Base-by-base conservation (phyloP, 2,329 filamentous ascomycete species). In the Ascomycota sp. region DNA sequence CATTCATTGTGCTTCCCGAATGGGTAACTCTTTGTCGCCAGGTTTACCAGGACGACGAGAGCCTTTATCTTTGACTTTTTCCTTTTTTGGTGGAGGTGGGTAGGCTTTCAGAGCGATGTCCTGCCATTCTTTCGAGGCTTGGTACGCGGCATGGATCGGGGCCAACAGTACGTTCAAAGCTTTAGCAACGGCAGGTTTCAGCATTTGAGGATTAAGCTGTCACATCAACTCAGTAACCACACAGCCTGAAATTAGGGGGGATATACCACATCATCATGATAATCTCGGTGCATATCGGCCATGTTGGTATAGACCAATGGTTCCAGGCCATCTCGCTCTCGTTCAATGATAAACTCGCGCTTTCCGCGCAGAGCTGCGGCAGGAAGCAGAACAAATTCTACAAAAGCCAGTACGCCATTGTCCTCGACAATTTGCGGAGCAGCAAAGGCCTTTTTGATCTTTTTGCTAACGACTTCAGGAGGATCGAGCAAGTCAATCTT, bases 401-500 rank as follows among this genome's bases (percentile, higher is more conserved):
- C 74, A 36, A 95, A 85, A 3, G 77, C 71, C 30, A 95, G 57
- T 9, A 95, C 61, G 13, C 86, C 89, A 47, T 95, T 95, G 20
- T 75, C 78, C 42, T 92, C 81, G 4, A 80, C 63, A 19, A 76
- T 63, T 44, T 72, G 71, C 21, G 83, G 83, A 11, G 70, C 68
- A 15, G 78, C 79, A 37, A 76, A 69, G 0, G 86, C 83, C 53
- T 94, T 94, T 46, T 74, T 74, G 31, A 92, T 61, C 62, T 93
- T 93, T 61, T 77, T 82, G 40, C 65, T 59, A 10, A 95, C 76
- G 2, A 58, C 55, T 0, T 91, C 81, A 0, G 77, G 59, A 0
- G 66, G 40, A 45, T 95, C 89, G 12, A 95, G 67, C n/a, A 95
- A 63, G 46, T 95, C 89, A 39, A 95, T 91, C 57, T 94, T 94